Percentiles rank a stretch among this genome's conserved stretches.
These are phyloP conservation scores for Plasmodium relictum DNA, from an alignment of 169 alveolate genomes.

Conservation along the genomic window DNA sequence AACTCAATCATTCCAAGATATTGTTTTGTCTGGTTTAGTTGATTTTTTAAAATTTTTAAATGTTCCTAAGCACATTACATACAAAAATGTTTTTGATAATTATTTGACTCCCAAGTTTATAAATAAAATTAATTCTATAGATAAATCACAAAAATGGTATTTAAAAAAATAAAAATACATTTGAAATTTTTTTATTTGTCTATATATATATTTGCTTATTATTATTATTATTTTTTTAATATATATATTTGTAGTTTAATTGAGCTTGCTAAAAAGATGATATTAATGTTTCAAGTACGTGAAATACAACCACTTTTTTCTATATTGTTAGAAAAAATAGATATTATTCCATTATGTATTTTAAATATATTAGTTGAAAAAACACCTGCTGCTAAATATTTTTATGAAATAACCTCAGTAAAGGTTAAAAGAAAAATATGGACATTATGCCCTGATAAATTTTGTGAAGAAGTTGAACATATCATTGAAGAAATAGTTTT, in stretches of 20 bases:
- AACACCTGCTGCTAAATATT: conserved; percentile 82
- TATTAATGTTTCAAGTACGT: conserved; percentile 84
- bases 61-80: conserved; percentile 84
- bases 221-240: not conserved
- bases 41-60: conserved; percentile 83
- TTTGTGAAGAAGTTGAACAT: conserved; percentile 60
- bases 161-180: not conserved
- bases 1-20: conserved; percentile 86
- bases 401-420: conserved; percentile 79
- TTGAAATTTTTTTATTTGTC: not conserved
- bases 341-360: conserved; percentile 80
- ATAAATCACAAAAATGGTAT: conserved; percentile 59
- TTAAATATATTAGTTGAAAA: conserved; percentile 81
- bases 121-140: conserved; percentile 75
- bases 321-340: conserved; percentile 79
- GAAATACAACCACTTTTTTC: conserved; percentile 85
- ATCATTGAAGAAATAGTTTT: conserved; percentile 63
- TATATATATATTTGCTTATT: not conserved
- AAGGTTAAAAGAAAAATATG: conserved; percentile 73
- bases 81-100: conserved; percentile 81
- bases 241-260: conserved; percentile 35
- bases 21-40: conserved; percentile 82
- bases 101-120: conserved; percentile 81
- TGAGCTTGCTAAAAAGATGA: conserved; percentile 83
- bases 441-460: conserved; percentile 52